Evolutionary conservation across 805 yeast species (phyloP).

Genomic region (Candida namnaoensis): DNA sequence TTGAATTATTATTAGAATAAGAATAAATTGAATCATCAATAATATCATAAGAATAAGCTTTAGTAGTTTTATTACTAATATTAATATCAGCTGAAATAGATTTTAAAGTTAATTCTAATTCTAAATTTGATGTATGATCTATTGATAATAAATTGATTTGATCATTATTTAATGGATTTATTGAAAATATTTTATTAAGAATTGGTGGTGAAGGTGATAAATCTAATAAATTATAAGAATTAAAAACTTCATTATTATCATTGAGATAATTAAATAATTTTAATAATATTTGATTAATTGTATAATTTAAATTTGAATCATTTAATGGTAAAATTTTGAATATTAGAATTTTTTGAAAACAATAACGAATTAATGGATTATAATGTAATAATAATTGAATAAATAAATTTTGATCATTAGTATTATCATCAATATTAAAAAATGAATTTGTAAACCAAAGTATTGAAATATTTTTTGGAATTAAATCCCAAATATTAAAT

Average conservation of each 20-base stretch:
- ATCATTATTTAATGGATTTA: constrained; percentile 22
- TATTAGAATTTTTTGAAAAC: constrained; percentile 54
- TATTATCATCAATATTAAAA: constrained; percentile 43
- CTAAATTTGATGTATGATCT: neutral
- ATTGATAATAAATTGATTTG: neutral
- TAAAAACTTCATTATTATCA: neutral
- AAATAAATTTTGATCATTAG: constrained; percentile 45
- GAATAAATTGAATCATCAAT: constrained; percentile 57
- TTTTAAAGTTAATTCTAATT: too few relatives aligned
- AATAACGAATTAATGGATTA: constrained; percentile 68
- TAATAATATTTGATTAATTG: too few relatives aligned
- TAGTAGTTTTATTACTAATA: too few relatives aligned
- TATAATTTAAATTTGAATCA: too few relatives aligned
- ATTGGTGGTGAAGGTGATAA: constrained; percentile 24
- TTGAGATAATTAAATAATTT: too few relatives aligned
- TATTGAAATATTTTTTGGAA: constrained; percentile 31
- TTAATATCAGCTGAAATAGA: too few relatives aligned
- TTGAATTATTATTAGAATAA: constrained; percentile 5
- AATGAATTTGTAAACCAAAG: constrained; percentile 17
- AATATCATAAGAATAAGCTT: constrained; percentile 46
- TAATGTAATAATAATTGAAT: constrained; percentile 61
- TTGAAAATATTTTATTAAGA: constrained; percentile 41
- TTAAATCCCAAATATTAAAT: constrained; percentile 66
- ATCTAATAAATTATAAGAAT: constrained; percentile 2
- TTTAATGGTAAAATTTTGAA: constrained; percentile 42